Conservation (phyloP, 768 basidiomycete species). For the Lactarius vividus region DNA sequence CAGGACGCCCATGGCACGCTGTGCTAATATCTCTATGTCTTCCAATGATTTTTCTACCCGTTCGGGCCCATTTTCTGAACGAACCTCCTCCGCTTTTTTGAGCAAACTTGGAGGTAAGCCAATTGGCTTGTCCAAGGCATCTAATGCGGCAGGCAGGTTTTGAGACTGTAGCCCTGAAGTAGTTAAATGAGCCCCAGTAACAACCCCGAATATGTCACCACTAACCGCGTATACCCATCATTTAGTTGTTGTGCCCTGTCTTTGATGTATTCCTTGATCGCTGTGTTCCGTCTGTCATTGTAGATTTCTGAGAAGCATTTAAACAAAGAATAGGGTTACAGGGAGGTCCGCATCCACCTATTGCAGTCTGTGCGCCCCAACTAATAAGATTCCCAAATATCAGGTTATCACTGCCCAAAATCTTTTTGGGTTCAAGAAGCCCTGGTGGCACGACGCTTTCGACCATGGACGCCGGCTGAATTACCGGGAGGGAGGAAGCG, state of each 20-base stretch:
- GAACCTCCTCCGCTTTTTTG: conserved; percentile 81
- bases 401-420: conserved; percentile 51
- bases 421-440: conserved; percentile 54
- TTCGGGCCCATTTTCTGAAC: conserved; percentile 69
- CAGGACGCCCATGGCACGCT: conserved; percentile 57
- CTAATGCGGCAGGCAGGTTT: conserved; percentile 81
- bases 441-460: conserved; percentile 54
- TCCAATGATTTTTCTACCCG: conserved; percentile 70
- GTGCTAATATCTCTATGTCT: conserved; percentile 65
- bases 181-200: background rate
- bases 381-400: conserved; percentile 75
- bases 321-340: background rate
- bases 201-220: background rate
- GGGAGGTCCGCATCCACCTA: conserved; percentile 53
- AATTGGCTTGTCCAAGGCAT: conserved; percentile 82
- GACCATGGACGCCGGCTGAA: conserved; percentile 66
- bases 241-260: conserved; percentile 62
- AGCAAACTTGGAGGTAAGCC: conserved; percentile 88
- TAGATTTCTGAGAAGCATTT: conserved; percentile 63
- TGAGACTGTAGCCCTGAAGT: conserved; percentile 58
- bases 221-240: conserved; percentile 55
- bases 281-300: conserved; percentile 70
- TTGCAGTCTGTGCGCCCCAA: conserved; percentile 86
- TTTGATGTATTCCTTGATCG: conserved; percentile 65
- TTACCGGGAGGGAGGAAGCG: conserved; percentile 57